Base-by-base conservation (phyloP, 2,329 filamentous ascomycete species). In the Fusarium pseudograminearum region DNA sequence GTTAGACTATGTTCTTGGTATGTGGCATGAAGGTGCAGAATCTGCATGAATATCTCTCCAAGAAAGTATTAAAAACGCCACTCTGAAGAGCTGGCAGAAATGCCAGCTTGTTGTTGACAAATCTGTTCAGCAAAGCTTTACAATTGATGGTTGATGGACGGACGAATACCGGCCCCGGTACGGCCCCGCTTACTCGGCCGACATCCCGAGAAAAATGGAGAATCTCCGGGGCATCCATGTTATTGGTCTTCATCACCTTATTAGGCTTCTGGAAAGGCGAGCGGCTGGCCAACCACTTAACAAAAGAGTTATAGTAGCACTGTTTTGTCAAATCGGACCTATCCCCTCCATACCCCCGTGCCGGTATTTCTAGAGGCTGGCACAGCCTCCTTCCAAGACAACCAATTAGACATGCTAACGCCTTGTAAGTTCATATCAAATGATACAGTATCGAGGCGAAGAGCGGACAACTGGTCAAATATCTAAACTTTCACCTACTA, bases 41-140 rank as follows among this genome's bases (percentile, higher is more conserved):
- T 33, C 16, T 44, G 30, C 48, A 44, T 38, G 20, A 36, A n/a
- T 56, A 4, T 7, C 14, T 6, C 36, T 7, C n/a, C 15, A 20
- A 51, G 36, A 24, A n/a, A 7, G 31, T 38, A 12, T 24, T 22
- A 42, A 36, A 36, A 44, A 28, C 26, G 48, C 42, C 61, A 47
- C 58, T 15, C 15, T 33, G 24, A 38, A 44, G 12, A 50, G 4
- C 20, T 34, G 30, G 18, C 31, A 48, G 18, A 8, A 7, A 12
- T 56, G 22, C 30, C 31, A 63, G 24, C 42, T 62, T 16, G 33
- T 31, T 26, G 28, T 55, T n/a, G 22, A 26, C 30, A 56, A 47
- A 34, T 20, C 31, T 15, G 22, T 31, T 16, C 22, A 28, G 18
- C n/a, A 11, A 28, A 28, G 10, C n/a, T 45, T 6, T 48, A 2